Evolutionary conservation across 306 rosid genomes (phyloP).

Genomic region (Potentilla sterilis): DNA sequence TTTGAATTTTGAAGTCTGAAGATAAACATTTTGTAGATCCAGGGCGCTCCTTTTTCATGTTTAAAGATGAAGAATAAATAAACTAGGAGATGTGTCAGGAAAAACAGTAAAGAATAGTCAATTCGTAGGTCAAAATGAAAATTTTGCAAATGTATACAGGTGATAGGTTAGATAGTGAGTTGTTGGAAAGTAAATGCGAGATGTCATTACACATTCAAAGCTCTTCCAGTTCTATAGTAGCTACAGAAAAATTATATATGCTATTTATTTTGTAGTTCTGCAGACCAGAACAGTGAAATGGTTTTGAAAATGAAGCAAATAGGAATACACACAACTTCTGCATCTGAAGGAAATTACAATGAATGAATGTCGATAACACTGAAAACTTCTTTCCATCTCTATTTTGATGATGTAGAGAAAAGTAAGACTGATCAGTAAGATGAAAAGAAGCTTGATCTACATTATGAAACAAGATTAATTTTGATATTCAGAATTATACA

Average conservation of each 20-base stretch:
- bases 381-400: neutral
- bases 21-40: neutral
- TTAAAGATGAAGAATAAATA: neutral
- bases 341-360: neutral
- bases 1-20: neutral
- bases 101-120: slow-evolving; percentile 7
- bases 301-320: neutral
- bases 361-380: neutral
- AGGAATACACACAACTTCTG: neutral
- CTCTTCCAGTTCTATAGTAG: neutral
- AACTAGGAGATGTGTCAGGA: slow-evolving; percentile 11
- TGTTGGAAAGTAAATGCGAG: slow-evolving; percentile 4
- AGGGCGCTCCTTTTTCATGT: neutral
- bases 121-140: neutral
- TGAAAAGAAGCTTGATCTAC: neutral
- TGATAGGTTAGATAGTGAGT: slow-evolving; percentile 10
- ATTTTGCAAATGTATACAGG: neutral
- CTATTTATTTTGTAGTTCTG: neutral
- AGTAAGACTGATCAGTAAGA: neutral
- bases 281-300: neutral
- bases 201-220: neutral
- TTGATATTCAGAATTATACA: neutral
- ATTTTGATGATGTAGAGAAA: neutral
- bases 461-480: neutral
- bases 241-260: neutral